Base-by-base conservation (phyloP, 2,329 filamentous ascomycete genomes). In the Aspergillus glaucus region DNA sequence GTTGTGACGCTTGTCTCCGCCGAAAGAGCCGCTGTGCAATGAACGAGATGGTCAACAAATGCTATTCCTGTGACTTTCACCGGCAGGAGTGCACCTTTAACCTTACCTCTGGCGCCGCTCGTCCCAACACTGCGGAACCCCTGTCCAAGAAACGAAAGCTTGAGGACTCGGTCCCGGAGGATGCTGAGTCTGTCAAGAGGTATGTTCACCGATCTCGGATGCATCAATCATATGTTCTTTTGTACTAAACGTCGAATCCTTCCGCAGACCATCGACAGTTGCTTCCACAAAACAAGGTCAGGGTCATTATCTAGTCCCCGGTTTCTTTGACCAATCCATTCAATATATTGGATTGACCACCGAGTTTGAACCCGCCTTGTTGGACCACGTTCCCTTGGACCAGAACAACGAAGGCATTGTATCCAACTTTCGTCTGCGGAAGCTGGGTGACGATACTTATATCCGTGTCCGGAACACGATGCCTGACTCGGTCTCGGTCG, bases 21-120 rank as follows among this genome's bases (percentile, higher is more conserved):
- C 61, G 68, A 57, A 71, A 69, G 56, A 71, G 68, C 57, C 64
- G 67, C 15, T 71, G 70, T 57, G 68, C 69, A 15, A 72, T 72
- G 64, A 72, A 71, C 53, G 67, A 71, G 50, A 62, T 64, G 54
- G 63, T 69, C 51, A 69, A 71, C 49, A 71, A 71, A 51, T 72
- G 69, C 53, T 71, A 71, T 48, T 72, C 69, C 41, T 72, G 70
- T 50, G 68, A 73, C 46, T 73, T 71, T 36, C 69, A 72, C 52
- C 67, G 68, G 39, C 70, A 72, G 58, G 69, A 73, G 24, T 72
- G 69, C 54, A 72, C 69, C 6, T 72, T 72, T 49, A 66, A 59
- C 22, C 56, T 70, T 6, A 56, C 61, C 28, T 30, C 26, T 12
- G 26, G 26, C 10, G 57, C 54, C 22, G 50, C 51, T 45, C 40